These are phyloP conservation scores for Quercus berberidifolia DNA, from an alignment of 306 rosid species.

Conservation along the genomic window DNA sequence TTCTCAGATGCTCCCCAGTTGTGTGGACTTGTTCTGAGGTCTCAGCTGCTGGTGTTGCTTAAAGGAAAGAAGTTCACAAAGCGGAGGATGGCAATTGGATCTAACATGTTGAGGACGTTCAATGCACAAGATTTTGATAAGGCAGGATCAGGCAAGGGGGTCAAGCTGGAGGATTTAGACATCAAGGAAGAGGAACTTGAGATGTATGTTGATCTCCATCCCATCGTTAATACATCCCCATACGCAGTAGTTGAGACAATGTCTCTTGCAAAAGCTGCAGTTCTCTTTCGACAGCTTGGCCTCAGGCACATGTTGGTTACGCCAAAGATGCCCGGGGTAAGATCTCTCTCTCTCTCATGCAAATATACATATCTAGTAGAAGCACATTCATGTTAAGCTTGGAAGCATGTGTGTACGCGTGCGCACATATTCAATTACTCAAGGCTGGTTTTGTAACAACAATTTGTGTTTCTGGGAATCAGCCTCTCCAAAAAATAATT, in stretches of 20 bases:
- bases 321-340: slow-evolving; percentile 60
- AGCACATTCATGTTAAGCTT: no score
- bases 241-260: slow-evolving; percentile 66
- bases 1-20: slow-evolving; percentile 48
- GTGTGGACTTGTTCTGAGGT: slow-evolving; percentile 74
- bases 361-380: not conserved
- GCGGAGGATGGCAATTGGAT: slow-evolving; percentile 27
- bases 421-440: no score
- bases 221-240: slow-evolving; percentile 55
- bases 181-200: slow-evolving; percentile 60
- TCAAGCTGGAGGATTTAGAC: slow-evolving; percentile 50
- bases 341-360: not conserved
- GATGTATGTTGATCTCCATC: slow-evolving; percentile 76
- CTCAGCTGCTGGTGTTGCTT: slow-evolving; percentile 71
- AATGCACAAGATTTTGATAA: slow-evolving; percentile 65
- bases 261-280: slow-evolving; percentile 68
- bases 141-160: slow-evolving; percentile 72
- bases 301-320: slow-evolving; percentile 74
- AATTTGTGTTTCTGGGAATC: rapidly evolving
- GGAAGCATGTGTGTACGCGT: not conserved
- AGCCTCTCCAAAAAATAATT: no score
- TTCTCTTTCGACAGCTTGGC: slow-evolving; percentile 68
- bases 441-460: no score
- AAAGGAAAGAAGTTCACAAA: slow-evolving; percentile 42
- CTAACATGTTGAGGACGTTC: slow-evolving; percentile 33